Base-by-base conservation (phyloP, 345 rosid species). In the Carallia pectinifolia region DNA sequence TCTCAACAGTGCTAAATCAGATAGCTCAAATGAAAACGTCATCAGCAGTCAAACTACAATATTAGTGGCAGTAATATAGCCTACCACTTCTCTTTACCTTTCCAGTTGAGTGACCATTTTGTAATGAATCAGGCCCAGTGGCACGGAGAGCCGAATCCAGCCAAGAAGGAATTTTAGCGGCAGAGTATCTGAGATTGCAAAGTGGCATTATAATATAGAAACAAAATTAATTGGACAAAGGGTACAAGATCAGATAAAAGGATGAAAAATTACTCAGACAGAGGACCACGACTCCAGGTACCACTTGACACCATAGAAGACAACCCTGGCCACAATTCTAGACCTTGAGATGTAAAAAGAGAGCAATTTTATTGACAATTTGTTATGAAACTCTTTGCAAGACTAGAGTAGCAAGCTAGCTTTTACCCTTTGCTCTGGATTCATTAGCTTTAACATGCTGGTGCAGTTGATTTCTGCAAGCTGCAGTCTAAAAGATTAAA, bases 301-400 rank as follows among this genome's bases (percentile, higher is more conserved):
- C 48, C 68, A 40, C 61, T 69, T 31, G 81, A 69, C 68, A 71
- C 69, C 1, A 55, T 56, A 54, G 91, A 62, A 63, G 85, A 80
- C 78, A 88, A 58, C 52, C 85, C 87, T 58, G 88, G 90, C 92
- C 88, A 88, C 70, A 85, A 47, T 53, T 71, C 82, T 64, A 81
- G 82, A 78, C 81, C 88, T 86, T 72, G 38, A 8, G 53, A 44
- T n/a, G 53, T 67, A 39, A 66, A 44, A 56, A 70, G 9, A 58
- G 59, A 40, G 64, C 61, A 8, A 7, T 40, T 34, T 53, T 61
- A 62, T 15, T n/a, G 33, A 33, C 31, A 71, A 70, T 48, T 69
- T 18, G 44, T 52, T 38, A 68, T 33, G n/a, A n/a, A 53, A 59
- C 31, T 39, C 65, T 37, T 61, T 38, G 71, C 19, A 69, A 47